phyloP scores from a whole-genome alignment of 176 grass and related monocot species.

The Carex myosuroides region DNA sequence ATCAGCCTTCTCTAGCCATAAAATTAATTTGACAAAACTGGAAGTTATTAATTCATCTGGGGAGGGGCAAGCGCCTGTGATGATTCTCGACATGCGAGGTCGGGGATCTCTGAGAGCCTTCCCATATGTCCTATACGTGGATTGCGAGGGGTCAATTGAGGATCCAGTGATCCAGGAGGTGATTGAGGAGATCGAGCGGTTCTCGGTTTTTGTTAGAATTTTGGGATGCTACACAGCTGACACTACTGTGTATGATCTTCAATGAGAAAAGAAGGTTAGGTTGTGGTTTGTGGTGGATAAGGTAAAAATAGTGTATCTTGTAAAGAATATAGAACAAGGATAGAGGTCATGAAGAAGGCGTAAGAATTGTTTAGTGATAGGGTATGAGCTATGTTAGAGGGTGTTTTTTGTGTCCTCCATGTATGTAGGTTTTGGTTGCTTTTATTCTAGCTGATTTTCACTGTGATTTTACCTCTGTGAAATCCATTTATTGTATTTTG shows the following conservation, averaged over 20 bases:
- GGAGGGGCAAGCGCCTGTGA: conserved; percentile 33
- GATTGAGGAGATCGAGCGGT: conserved; percentile 60
- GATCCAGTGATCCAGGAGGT: conserved; percentile 63
- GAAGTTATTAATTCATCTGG: conserved; percentile 67
- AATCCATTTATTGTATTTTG: conserved; percentile 8
- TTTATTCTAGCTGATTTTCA: too few species aligned
- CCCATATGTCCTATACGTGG: conserved; percentile 89
- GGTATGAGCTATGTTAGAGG: conserved; percentile 1
- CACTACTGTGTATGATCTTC: conserved; percentile 78
- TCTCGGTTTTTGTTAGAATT: conserved; percentile 69
- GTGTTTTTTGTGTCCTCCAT: not conserved
- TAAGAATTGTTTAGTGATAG: conserved; percentile 4
- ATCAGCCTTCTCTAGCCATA: conserved; percentile 69
- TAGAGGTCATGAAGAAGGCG: not conserved
- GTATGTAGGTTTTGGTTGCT: too few species aligned
- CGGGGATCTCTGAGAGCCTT: conserved; percentile 56
- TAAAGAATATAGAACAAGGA: conserved; percentile 1
- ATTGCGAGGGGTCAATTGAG: conserved; percentile 64
- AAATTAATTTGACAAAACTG: conserved; percentile 74
- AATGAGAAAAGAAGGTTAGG: conserved; percentile 18
- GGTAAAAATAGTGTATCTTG: not conserved
- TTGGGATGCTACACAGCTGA: conserved; percentile 85
- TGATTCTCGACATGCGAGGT: conserved; percentile 52
- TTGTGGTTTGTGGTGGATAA: too few species aligned
- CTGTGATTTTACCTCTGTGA: not conserved